These are phyloP conservation scores for Alternaria atra DNA, from an alignment of 2,329 filamentous ascomycete genomes.

Conservation along the genomic window DNA sequence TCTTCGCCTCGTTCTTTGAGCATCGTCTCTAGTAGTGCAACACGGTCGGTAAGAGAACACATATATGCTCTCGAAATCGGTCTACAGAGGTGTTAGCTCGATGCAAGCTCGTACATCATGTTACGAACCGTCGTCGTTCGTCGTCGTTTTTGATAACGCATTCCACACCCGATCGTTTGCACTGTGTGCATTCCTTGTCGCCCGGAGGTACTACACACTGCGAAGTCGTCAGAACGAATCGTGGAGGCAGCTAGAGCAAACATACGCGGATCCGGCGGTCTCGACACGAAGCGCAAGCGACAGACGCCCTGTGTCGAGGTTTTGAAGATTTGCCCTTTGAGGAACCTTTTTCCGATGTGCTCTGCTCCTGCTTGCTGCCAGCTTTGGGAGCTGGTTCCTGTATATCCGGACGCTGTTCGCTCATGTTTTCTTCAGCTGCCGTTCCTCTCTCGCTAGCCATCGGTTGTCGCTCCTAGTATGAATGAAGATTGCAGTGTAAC, in stretches of 20 bases:
- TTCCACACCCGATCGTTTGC: constrained; percentile 60
- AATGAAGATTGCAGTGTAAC: background rate
- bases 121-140: constrained; percentile 60
- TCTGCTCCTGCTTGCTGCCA: constrained; percentile 25
- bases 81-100: constrained; percentile 43
- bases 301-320: constrained; percentile 58
- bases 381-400: constrained; percentile 24
- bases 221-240: constrained; percentile 31
- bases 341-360: constrained; percentile 19
- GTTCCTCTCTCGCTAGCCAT: constrained; percentile 26
- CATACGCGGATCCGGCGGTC: constrained; percentile 55
- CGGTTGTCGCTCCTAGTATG: background rate
- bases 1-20: constrained; percentile 60
- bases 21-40: constrained; percentile 62
- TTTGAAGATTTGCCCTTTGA: constrained; percentile 38
- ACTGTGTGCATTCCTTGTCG: constrained; percentile 62
- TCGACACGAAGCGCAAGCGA: constrained; percentile 65
- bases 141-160: constrained; percentile 68
- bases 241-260: background rate
- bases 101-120: background rate
- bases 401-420: constrained; percentile 24
- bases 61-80: constrained; percentile 68
- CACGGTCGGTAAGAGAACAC: constrained; percentile 64
- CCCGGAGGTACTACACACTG: constrained; percentile 65
- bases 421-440: constrained; percentile 19